Evolutionary conservation across 371 early-diverging fungal genomes (phyloP).

Genomic region (Apophysomyces variabilis): DNA sequence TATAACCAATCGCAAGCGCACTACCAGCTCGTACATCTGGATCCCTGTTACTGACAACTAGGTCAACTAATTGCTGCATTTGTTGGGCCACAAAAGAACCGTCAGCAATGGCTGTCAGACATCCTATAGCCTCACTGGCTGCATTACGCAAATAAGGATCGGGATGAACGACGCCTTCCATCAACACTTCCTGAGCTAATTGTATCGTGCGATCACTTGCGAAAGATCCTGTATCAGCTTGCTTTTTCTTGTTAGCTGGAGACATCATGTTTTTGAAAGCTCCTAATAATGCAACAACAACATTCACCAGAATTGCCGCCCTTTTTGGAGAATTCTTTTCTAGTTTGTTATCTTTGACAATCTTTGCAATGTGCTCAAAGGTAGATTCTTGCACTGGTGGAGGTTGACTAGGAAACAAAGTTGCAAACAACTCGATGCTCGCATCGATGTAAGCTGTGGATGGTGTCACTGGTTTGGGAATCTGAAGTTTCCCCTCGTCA

Average conservation of each 20-base stretch:
- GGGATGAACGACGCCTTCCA: slow-evolving; percentile 74
- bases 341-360: slow-evolving; percentile 62
- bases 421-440: slow-evolving; percentile 71
- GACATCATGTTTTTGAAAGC: slow-evolving; percentile 68
- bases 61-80: slow-evolving; percentile 82
- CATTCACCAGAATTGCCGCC: slow-evolving; percentile 80
- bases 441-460: slow-evolving; percentile 49
- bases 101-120: slow-evolving; percentile 77
- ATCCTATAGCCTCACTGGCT: slow-evolving; percentile 85
- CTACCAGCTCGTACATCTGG: slow-evolving; percentile 93
- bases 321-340: slow-evolving; percentile 80
- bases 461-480: slow-evolving; percentile 45
- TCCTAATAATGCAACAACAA: slow-evolving; percentile 73
- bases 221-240: slow-evolving; percentile 29
- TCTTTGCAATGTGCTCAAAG: slow-evolving; percentile 75
- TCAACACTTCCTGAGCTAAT: slow-evolving; percentile 57
- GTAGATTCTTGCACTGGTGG: slow-evolving; percentile 75
- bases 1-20: slow-evolving; percentile 88
- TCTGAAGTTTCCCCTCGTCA: slow-evolving; percentile 12
- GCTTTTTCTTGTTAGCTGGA: slow-evolving; percentile 30
- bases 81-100: slow-evolving; percentile 77
- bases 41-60: slow-evolving; percentile 90
- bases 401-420: slow-evolving; percentile 65
- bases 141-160: slow-evolving; percentile 77
- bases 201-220: slow-evolving; percentile 55